Conservation (phyloP, 139 green algal species). For the Chlorella sp. region DNA sequence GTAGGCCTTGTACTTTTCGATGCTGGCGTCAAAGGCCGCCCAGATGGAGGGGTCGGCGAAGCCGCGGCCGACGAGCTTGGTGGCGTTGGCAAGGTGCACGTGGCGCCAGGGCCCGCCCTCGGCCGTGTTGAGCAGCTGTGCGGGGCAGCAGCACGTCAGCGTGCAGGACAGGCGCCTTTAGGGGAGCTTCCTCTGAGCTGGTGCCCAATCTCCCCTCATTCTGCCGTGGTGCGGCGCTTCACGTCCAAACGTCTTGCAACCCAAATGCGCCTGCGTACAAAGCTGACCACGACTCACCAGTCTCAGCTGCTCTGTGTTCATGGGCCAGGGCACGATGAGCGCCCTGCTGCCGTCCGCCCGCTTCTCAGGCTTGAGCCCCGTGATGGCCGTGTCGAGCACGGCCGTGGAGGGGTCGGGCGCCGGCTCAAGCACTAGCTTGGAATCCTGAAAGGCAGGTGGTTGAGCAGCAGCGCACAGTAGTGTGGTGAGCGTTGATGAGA, state of each 20-base stretch:
- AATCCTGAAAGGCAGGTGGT: no score
- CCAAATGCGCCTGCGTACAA: background rate
- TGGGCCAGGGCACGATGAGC: slow-evolving; percentile 2
- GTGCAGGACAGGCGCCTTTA: no score
- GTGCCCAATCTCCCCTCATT: background rate
- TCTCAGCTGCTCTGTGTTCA: slow-evolving; percentile 10
- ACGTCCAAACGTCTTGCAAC: background rate
- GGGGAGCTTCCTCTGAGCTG: background rate
- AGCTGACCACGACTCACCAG: background rate
- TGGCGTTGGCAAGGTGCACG: slow-evolving; percentile 7
- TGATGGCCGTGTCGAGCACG: no score
- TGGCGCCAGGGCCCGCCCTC: background rate
- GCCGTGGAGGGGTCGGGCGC: no score
- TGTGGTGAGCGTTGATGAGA: no score
- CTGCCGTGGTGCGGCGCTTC: background rate
- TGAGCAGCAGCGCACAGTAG: no score
- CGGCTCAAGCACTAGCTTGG: no score
- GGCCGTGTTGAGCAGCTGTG: no score
- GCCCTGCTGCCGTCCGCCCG: background rate
- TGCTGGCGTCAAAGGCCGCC: slow-evolving; percentile 1
- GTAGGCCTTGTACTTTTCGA: slow-evolving; percentile 4
- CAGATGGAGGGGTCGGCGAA: background rate
- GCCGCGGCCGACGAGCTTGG: background rate
- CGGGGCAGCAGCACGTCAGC: no score
- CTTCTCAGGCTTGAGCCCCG: no score